Evolutionary conservation across 2,329 filamentous ascomycete species (phyloP).

Genomic region (Aspergillus pseudotamarii): DNA sequence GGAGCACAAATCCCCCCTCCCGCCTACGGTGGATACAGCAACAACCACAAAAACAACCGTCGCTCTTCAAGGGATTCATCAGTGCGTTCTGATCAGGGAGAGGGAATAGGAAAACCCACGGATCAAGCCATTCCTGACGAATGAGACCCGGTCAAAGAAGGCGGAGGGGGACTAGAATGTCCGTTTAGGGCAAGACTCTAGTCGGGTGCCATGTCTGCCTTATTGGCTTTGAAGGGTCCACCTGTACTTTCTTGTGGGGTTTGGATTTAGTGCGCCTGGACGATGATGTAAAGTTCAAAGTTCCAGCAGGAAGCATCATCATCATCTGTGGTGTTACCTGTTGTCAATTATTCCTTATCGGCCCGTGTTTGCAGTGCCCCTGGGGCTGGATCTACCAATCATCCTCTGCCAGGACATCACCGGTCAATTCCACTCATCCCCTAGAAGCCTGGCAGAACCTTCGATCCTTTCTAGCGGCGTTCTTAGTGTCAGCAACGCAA

Average conservation of each 20-base stretch:
- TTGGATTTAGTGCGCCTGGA: not conserved
- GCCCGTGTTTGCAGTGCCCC: constrained; percentile 7
- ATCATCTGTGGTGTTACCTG: not conserved
- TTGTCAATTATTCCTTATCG: constrained; percentile 7
- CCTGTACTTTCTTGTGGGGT: not conserved
- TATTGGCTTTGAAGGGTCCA: not conserved
- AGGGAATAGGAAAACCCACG: not conserved
- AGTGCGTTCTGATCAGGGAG: not conserved
- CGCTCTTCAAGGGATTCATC: not conserved
- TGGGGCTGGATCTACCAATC: constrained; percentile 2
- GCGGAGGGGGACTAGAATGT: not conserved
- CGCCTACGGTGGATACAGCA: not conserved
- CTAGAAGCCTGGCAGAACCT: constrained; percentile 27
- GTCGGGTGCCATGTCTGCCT: not conserved
- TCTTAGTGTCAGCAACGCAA: constrained; percentile 27
- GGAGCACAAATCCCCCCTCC: not conserved
- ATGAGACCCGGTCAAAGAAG: not conserved
- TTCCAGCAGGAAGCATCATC: not conserved
- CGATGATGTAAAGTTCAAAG: constrained; percentile 4
- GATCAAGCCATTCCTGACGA: not conserved
- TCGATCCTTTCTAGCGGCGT: constrained; percentile 22
- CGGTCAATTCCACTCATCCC: not conserved
- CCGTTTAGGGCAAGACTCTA: not conserved
- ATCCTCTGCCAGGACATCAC: not conserved
- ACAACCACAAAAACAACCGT: too few relatives aligned